Percentiles rank a stretch among this genome's conserved stretches.
These are phyloP conservation scores for Suhomyces kunorum DNA, from an alignment of 1,139 yeast genomes.

Conservation along the genomic window DNA sequence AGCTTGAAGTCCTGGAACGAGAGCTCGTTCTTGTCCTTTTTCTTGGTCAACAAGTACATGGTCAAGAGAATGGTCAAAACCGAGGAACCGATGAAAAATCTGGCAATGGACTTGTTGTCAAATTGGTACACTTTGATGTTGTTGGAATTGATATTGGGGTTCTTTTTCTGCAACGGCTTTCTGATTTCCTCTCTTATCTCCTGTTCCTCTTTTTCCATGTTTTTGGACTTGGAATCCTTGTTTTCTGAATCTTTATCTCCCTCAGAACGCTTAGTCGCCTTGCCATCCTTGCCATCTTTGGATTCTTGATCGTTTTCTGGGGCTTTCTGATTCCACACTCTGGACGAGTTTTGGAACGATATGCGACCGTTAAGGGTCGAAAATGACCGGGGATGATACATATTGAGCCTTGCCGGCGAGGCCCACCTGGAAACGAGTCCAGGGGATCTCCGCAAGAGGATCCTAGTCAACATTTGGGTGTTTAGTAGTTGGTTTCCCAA, in stretches of 20 bases:
- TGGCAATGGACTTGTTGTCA: conserved; percentile 26
- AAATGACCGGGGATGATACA: conserved; percentile 2
- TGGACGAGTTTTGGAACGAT: conserved; percentile 2
- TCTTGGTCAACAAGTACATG: conserved; percentile 18
- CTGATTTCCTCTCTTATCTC: conserved; percentile 38
- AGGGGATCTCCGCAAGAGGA: conserved; percentile 6
- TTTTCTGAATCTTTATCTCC: conserved; percentile 1
- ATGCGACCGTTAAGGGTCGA: conserved; percentile 4
- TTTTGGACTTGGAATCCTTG: conserved; percentile 7
- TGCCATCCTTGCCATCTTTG: conserved; percentile 1
- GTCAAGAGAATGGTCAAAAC: conserved; percentile 19
- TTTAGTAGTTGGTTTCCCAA: not conserved
- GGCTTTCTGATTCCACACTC: conserved; percentile 1
- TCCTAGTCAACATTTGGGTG: conserved; percentile 6
- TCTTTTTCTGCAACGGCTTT: conserved; percentile 33
- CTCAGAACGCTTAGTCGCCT: not conserved
- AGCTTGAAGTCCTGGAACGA: conserved; percentile 92
- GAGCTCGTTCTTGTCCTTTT: conserved; percentile 43
- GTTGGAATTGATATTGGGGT: conserved; percentile 32
- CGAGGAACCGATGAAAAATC: conserved; percentile 16
- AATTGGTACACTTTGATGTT: conserved; percentile 36
- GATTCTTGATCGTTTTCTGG: conserved; percentile 5
- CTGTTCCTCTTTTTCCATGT: conserved; percentile 17
- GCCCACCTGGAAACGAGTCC: conserved; percentile 2
- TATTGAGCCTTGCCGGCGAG: not conserved